These are phyloP conservation scores for Bryoglossum gracile DNA, from an alignment of 495 filamentous ascomycete genomes.

Conservation along the genomic window DNA sequence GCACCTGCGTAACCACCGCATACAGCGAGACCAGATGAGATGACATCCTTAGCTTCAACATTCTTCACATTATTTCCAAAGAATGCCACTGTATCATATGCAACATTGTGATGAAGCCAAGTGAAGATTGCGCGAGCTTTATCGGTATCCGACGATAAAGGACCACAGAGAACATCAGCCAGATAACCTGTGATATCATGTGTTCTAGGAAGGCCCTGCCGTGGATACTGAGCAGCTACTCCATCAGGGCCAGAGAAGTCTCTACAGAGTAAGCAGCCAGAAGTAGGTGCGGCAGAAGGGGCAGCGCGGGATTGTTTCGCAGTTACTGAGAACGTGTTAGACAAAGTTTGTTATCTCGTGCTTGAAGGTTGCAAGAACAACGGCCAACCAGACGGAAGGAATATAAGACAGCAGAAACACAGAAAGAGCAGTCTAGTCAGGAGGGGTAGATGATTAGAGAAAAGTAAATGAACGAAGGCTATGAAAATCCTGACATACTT, in stretches of 20 bases:
- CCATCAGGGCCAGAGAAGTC: constrained; percentile 78
- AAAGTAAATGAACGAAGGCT: no score
- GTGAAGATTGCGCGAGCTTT: constrained; percentile 89
- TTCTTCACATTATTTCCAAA: constrained; percentile 59
- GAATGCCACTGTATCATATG: constrained; percentile 73
- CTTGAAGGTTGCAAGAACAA: no score
- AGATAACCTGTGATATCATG: constrained; percentile 57
- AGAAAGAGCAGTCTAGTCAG: no score
- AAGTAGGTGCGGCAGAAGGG: constrained; percentile 23
- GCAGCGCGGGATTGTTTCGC: no score
- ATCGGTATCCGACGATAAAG: constrained; percentile 76
- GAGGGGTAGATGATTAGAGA: no score
- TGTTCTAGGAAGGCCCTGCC: constrained; percentile 52
- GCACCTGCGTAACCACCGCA: constrained; percentile 89
- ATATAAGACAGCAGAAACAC: no score
- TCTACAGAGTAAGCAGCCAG: constrained; percentile 68
- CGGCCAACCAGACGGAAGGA: no score
- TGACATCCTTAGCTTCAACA: constrained; percentile 58
- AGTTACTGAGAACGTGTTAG: no score
- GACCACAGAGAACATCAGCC: constrained; percentile 65
- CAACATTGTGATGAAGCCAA: constrained; percentile 91
- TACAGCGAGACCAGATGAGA: constrained; percentile 72
- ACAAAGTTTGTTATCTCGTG: no score
- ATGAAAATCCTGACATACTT: no score
- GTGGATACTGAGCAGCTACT: constrained; percentile 71